Evolutionary conservation across 352 stramenopile species (phyloP).

Genomic region (Pythium plurisporium): DNA sequence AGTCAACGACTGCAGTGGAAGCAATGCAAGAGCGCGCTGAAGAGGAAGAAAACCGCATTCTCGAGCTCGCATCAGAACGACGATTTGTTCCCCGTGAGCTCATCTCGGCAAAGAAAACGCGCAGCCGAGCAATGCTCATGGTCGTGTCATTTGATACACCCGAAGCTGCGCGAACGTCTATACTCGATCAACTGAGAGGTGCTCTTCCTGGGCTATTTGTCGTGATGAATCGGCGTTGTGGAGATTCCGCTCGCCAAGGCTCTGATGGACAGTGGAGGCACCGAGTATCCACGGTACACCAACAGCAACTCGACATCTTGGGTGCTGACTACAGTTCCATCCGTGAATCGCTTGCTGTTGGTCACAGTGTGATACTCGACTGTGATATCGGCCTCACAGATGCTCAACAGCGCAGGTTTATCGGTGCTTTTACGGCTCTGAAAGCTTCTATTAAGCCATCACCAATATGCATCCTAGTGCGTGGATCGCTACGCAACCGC

Average conservation of each 20-base stretch:
- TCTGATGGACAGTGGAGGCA: neutral
- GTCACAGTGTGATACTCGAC: slow-evolving; percentile 68
- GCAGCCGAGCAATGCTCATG: slow-evolving; percentile 56
- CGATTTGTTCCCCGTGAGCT: slow-evolving; percentile 59
- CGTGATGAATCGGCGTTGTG: slow-evolving; percentile 38
- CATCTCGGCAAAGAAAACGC: slow-evolving; percentile 29
- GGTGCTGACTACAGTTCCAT: slow-evolving; percentile 21
- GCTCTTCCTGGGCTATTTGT: slow-evolving; percentile 73
- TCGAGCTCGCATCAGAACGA: slow-evolving; percentile 35
- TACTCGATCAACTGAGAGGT: slow-evolving; percentile 39
- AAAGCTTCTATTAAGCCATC: slow-evolving; percentile 58
- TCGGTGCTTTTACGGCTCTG: slow-evolving; percentile 55
- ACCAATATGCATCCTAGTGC: slow-evolving; percentile 61
- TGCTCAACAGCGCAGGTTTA: slow-evolving; percentile 47
- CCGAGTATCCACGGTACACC: neutral
- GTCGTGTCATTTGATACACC: slow-evolving; percentile 71
- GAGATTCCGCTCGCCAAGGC: neutral
- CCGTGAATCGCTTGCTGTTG: slow-evolving; percentile 31
- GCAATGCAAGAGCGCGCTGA: slow-evolving; percentile 32
- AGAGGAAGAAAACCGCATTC: slow-evolving; percentile 25
- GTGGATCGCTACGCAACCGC: slow-evolving; percentile 48
- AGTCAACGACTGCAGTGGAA: slow-evolving; percentile 35
- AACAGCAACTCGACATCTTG: slow-evolving; percentile 21
- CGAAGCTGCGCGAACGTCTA: slow-evolving; percentile 19
- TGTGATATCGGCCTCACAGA: slow-evolving; percentile 71